phyloP scores from a whole-genome alignment of 768 basidiomycete genomes.

The Amanita rubescens region DNA sequence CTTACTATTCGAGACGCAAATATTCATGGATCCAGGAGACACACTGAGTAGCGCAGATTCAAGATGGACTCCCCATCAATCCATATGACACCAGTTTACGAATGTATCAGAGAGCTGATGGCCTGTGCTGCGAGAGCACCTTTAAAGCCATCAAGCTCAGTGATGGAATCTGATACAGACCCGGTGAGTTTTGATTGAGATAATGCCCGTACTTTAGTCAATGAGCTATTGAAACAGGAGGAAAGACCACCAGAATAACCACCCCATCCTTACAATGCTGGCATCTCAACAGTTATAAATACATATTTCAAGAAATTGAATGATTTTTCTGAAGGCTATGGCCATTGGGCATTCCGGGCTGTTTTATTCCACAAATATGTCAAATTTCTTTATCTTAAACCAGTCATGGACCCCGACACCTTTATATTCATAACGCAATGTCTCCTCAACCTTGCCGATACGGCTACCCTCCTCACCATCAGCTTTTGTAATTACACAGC shows the following conservation, averaged over 20 bases:
- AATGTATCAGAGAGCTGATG: neutral
- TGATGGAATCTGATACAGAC: neutral
- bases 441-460: neutral
- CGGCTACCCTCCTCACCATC: neutral
- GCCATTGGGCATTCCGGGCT: neutral
- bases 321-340: neutral
- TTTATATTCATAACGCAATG: neutral
- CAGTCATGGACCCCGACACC: neutral
- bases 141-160: neutral
- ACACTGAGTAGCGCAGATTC: neutral
- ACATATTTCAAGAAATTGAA: neutral
- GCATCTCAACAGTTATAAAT: neutral
- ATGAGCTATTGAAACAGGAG: neutral
- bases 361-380: constrained; percentile 1
- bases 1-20: no score
- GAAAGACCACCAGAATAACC: neutral
- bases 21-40: constrained; percentile 1
- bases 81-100: neutral
- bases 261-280: neutral
- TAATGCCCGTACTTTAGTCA: neutral
- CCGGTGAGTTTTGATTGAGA: neutral
- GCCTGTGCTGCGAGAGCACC: neutral
- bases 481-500: neutral
- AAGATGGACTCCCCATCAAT: constrained; percentile 1
- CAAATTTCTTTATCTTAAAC: neutral